Evolutionary conservation across 345 rosid genomes (phyloP).

Genomic region (Eucalyptus polybractea): DNA sequence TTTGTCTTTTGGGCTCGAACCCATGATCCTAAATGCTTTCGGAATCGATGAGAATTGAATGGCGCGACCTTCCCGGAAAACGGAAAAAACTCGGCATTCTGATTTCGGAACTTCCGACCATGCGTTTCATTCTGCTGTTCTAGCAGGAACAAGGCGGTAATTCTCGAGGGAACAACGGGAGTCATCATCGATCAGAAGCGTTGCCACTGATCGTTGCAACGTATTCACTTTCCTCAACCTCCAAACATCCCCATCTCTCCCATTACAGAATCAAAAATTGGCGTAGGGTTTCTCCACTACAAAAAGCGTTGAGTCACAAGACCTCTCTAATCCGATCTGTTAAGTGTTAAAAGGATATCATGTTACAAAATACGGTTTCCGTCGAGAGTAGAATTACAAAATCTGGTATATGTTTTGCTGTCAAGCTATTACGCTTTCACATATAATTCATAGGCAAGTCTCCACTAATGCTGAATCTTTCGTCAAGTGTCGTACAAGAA

Average conservation of each 20-base stretch:
- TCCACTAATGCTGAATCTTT: not conserved
- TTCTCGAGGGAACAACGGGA: not conserved
- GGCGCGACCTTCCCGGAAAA: too few relatives aligned
- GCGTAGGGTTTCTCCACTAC: too few relatives aligned
- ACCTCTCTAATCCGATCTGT: not conserved
- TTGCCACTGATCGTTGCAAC: not conserved
- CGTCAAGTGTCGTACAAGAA: not conserved
- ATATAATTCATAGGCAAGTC: not conserved
- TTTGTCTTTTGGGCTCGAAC: not conserved
- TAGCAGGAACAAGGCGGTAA: not conserved
- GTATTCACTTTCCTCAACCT: not conserved
- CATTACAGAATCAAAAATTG: not conserved
- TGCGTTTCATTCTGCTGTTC: not conserved
- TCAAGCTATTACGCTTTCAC: not conserved
- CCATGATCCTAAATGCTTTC: not conserved
- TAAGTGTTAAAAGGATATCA: not conserved
- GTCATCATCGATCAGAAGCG: not conserved
- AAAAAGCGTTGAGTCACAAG: not conserved
- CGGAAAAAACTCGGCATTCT: not conserved
- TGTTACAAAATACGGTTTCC: not conserved
- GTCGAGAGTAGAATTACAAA: rapidly evolving
- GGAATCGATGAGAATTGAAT: not conserved
- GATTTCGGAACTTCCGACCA: not conserved
- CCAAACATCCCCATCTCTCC: not conserved
- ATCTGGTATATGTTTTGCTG: not conserved